These are phyloP conservation scores for Dryadomyces quercus-mongolicae DNA, from an alignment of 2,329 filamentous ascomycete genomes.

Conservation along the genomic window DNA sequence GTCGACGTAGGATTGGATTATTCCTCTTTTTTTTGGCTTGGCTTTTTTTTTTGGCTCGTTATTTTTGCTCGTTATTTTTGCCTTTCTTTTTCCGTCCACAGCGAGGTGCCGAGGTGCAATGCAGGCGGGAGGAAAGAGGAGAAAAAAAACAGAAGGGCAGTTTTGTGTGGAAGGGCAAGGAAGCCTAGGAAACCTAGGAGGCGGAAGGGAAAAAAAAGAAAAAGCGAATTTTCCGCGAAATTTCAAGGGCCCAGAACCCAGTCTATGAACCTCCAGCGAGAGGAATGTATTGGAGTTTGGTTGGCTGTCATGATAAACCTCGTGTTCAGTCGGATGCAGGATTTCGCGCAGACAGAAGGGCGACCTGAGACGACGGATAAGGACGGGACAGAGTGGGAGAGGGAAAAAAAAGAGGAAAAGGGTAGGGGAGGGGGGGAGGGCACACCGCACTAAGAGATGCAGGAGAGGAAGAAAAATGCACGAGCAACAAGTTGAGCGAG, in stretches of 20 bases:
- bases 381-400: not conserved
- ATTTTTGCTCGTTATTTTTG: not conserved
- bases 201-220: not conserved
- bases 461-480: conserved; percentile 1
- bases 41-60: not conserved
- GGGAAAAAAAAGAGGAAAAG: conserved; percentile 1
- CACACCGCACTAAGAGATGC: conserved; percentile 2
- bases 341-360: conserved; percentile 11
- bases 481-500: not conserved
- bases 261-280: conserved; percentile 31
- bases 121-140: not conserved
- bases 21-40: not conserved
- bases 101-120: not conserved
- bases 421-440: not conserved
- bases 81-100: not conserved
- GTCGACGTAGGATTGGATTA: conserved; percentile 4
- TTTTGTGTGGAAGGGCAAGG: not conserved
- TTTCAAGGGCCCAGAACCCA: conserved; percentile 30
- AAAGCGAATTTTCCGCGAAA: conserved; percentile 5
- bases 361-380: not conserved
- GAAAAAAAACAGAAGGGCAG: not conserved
- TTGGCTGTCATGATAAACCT: conserved; percentile 34
- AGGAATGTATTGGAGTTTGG: conserved; percentile 27
- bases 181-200: not conserved
- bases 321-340: conserved; percentile 16